A percentile compares a stretch with the other conserved stretches of the same genome.
Conservation (phyloP, 352 stramenopile genomes). For the Phytophthora melonis region DNA sequence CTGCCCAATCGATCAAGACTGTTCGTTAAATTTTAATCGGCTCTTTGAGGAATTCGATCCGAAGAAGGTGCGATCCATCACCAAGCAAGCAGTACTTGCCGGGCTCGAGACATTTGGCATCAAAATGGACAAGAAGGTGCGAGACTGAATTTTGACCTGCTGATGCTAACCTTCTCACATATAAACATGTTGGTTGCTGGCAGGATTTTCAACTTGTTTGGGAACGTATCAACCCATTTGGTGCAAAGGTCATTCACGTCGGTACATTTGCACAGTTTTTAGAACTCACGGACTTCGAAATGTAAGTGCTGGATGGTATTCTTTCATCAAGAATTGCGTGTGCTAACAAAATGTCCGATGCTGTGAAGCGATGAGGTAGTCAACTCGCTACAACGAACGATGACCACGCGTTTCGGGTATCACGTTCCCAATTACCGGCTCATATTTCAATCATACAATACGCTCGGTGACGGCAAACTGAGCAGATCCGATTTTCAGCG, state of each 20-base stretch:
- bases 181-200: background rate
- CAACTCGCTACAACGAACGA: conserved; percentile 65
- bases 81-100: conserved; percentile 52
- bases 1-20: conserved; percentile 82
- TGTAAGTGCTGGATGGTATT: conserved; percentile 49
- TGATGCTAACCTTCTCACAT: background rate
- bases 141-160: background rate
- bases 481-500: conserved; percentile 79
- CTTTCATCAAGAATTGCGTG: background rate
- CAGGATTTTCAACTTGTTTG: conserved; percentile 75
- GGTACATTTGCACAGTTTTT: conserved; percentile 70
- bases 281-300: conserved; percentile 79
- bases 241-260: conserved; percentile 65
- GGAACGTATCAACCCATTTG: conserved; percentile 75
- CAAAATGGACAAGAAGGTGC: conserved; percentile 81
- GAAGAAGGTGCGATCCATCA: conserved; percentile 67
- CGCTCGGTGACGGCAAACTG: conserved; percentile 70
- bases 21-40: conserved; percentile 73
- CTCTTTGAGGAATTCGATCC: conserved; percentile 83
- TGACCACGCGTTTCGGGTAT: conserved; percentile 72
- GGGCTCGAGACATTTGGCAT: conserved; percentile 78
- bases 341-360: conserved; percentile 2
- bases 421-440: conserved; percentile 75
- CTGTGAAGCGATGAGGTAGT: conserved; percentile 68
- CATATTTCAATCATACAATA: conserved; percentile 84